Conservation (phyloP, 1,139 yeast species). For the Meyerozyma smithsonii region DNA sequence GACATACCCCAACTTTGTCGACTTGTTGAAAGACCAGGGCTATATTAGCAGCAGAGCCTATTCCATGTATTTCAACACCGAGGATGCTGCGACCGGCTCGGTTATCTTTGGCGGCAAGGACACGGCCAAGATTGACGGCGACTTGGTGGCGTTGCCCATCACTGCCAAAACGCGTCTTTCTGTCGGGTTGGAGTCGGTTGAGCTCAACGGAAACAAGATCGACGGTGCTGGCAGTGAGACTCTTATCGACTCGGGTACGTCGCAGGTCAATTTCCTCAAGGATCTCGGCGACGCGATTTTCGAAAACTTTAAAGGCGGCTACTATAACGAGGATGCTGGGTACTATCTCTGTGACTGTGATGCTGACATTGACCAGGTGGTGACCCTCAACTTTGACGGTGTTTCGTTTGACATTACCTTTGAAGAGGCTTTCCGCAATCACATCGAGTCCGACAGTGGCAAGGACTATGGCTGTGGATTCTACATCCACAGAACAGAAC, state of each 20-base stretch:
- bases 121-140: conserved; percentile 45
- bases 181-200: background rate
- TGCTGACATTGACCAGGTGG: background rate
- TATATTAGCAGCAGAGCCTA: conserved; percentile 47
- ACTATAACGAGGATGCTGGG: background rate
- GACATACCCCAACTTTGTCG: conserved; percentile 14
- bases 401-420: conserved; percentile 9
- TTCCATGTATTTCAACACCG: conserved; percentile 45
- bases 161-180: background rate
- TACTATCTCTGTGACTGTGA: background rate
- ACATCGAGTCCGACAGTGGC: background rate
- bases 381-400: conserved; percentile 11
- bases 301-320: background rate
- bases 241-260: background rate
- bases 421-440: background rate
- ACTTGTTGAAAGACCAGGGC: conserved; percentile 32
- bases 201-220: background rate
- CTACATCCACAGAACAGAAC: background rate
- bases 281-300: background rate
- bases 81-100: conserved; percentile 35
- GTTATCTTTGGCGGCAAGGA: conserved; percentile 59
- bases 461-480: conserved; percentile 1
- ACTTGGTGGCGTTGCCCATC: conserved; percentile 37
- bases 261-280: background rate
- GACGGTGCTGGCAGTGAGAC: background rate